Conservation (phyloP, 2,329 filamentous ascomycete genomes). For the Fusarium sp. region DNA sequence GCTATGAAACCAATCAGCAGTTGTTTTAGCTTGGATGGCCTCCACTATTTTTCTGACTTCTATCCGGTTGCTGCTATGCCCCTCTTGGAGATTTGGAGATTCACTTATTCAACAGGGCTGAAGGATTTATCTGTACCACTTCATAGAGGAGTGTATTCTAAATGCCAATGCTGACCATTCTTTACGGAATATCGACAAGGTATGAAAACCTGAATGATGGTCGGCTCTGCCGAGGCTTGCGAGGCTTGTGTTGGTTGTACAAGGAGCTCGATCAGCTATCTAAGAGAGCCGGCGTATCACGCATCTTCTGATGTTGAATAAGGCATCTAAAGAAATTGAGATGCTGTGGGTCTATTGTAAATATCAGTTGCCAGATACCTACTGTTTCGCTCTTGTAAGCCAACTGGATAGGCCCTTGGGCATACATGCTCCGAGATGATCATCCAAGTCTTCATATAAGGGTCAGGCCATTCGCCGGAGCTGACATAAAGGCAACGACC, state of each 20-base stretch:
- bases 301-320: slow-evolving; percentile 23
- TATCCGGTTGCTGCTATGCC: slow-evolving; percentile 3
- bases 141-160: neutral
- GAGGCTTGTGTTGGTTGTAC: slow-evolving; percentile 2
- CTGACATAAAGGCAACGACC: neutral
- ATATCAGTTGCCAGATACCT: neutral
- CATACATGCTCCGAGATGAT: neutral
- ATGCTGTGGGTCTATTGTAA: neutral
- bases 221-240: neutral
- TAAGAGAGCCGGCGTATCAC: neutral
- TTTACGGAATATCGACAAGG: neutral
- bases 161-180: neutral
- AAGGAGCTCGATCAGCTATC: neutral
- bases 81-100: slow-evolving; percentile 3
- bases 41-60: slow-evolving; percentile 2
- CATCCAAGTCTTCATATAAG: neutral
- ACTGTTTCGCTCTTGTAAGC: neutral
- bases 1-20: slow-evolving; percentile 19
- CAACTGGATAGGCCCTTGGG: neutral
- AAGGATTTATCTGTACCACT: neutral
- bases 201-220: neutral
- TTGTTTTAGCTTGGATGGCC: slow-evolving; percentile 18
- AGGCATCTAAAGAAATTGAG: neutral
- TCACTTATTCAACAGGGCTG: slow-evolving; percentile 7
- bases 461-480: neutral